These are phyloP conservation scores for Lanzia echinophila DNA, from an alignment of 2,329 filamentous ascomycete species.

Conservation along the genomic window DNA sequence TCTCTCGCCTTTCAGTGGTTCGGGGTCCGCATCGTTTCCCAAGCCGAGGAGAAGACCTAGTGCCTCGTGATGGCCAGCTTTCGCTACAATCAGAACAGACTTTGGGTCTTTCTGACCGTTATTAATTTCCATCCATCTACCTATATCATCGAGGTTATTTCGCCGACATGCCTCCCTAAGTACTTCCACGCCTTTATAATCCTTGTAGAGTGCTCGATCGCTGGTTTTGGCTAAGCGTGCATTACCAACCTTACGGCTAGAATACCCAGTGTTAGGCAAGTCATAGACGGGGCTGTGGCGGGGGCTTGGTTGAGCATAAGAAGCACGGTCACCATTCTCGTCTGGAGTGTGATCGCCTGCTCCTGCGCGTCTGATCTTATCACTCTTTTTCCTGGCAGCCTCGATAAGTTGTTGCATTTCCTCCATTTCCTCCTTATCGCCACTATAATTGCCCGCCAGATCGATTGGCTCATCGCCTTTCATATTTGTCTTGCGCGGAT, in stretches of 20 bases:
- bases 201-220: slow-evolving; percentile 57
- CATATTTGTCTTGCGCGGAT: slow-evolving; percentile 86
- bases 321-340: slow-evolving; percentile 36
- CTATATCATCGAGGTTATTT: slow-evolving; percentile 56
- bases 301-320: slow-evolving; percentile 52
- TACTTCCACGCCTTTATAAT: slow-evolving; percentile 21
- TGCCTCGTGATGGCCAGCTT: slow-evolving; percentile 72
- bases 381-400: slow-evolving; percentile 49
- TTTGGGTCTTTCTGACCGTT: slow-evolving; percentile 62
- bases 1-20: slow-evolving; percentile 48
- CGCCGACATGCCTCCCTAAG: slow-evolving; percentile 53
- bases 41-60: slow-evolving; percentile 39
- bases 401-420: slow-evolving; percentile 68
- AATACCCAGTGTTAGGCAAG: slow-evolving; percentile 13
- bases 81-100: slow-evolving; percentile 83
- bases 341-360: slow-evolving; percentile 45
- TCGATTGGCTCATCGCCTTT: slow-evolving; percentile 86
- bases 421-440: slow-evolving; percentile 43
- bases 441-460: slow-evolving; percentile 65
- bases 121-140: slow-evolving; percentile 50
- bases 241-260: slow-evolving; percentile 43
- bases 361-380: slow-evolving; percentile 46
- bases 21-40: slow-evolving; percentile 59
- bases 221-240: slow-evolving; percentile 54
- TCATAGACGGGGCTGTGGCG: slow-evolving; percentile 45